A percentile compares a stretch with the other conserved stretches of the same genome.
Conservation (phyloP, 2,329 filamentous ascomycete species). For the Lasiodiplodia hormozganensis region DNA sequence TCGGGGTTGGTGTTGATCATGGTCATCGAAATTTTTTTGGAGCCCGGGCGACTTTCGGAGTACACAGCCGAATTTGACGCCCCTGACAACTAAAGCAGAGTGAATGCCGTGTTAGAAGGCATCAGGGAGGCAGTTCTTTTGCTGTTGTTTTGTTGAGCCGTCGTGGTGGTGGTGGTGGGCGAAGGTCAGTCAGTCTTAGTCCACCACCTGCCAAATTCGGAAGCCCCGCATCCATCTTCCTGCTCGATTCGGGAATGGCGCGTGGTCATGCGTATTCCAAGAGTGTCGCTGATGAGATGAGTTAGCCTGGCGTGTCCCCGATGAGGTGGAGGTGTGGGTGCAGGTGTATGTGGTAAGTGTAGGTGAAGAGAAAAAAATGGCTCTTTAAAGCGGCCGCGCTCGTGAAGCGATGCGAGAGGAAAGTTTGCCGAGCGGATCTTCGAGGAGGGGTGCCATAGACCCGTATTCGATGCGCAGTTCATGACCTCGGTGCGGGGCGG, state of each 20-base stretch:
- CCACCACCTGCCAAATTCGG: not conserved
- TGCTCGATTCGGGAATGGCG: not conserved
- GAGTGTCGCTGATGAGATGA: not conserved
- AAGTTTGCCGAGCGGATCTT: conserved; percentile 20
- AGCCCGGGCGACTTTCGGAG: not conserved
- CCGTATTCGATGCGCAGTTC: not conserved
- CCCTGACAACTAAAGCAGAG: not conserved
- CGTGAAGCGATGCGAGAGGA: not conserved
- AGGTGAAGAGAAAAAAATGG: not conserved
- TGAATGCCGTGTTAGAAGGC: not conserved
- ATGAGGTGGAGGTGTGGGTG: not conserved
- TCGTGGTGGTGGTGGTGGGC: not conserved
- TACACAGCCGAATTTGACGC: not conserved
- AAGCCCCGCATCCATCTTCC: not conserved
- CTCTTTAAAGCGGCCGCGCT: not conserved
- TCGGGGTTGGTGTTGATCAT: not conserved
- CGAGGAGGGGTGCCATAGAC: not conserved
- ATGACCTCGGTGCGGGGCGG: not conserved
- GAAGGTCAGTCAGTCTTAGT: not conserved
- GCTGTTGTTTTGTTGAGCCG: not conserved
- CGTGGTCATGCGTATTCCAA: not conserved
- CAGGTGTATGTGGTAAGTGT: not conserved
- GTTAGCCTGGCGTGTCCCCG: not conserved
- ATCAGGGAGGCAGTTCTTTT: not conserved
- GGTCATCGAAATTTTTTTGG: not conserved